Base-by-base conservation (phyloP, 2,329 filamentous ascomycete species). In the Alternaria sp. region DNA sequence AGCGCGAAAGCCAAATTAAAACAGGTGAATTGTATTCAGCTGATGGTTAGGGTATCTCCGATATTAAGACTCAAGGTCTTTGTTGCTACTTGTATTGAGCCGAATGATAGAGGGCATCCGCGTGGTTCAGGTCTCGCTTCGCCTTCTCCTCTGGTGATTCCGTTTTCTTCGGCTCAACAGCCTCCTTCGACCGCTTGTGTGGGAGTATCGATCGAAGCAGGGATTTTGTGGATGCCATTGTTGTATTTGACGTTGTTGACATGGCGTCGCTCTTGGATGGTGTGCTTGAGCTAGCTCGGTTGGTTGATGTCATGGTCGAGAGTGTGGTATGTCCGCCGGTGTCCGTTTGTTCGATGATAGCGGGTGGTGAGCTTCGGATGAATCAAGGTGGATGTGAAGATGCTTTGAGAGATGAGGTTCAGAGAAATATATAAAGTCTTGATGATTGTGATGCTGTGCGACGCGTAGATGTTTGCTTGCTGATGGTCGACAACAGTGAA, bases 241-340 rank as follows among this genome's bases (percentile, higher is more conserved):
- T 73, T 18, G 73, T 74, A 52, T 61, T 67, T 9, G 71, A 72
- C 25, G 25, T 65, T 5, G 63, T 65, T 2, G 73, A 76, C 44
- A 60, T 48, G 16, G 56, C 34, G 34, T 70, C 66, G 12, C 59
- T 66, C 16, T 67, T 54, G 22, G 38, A 8, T 14, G 14, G 38
- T 5, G 43, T 50, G 27, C 45, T 62, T 25, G 45, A 54, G 25
- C 30, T 63, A 28, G 43, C 1, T 25, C 28, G 50, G 46, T 54
- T 18, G 12, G 54, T 30, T 20, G 40, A 48, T 8, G 44, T 44
- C 64, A 68, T 67, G 10, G 20, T 54, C 8, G 28, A n/a, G 6
- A 12, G 40, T 16, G 1, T 43, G 4, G 20, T 25, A 14, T 14
- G 6, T 14, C 0, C 0, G 0, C 32, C 2, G 12, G 12, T 16